Percentiles rank a stretch among this genome's conserved stretches.
Conservation (phyloP, 805 yeast genomes). For the Nakazawaea ishiwadae region DNA sequence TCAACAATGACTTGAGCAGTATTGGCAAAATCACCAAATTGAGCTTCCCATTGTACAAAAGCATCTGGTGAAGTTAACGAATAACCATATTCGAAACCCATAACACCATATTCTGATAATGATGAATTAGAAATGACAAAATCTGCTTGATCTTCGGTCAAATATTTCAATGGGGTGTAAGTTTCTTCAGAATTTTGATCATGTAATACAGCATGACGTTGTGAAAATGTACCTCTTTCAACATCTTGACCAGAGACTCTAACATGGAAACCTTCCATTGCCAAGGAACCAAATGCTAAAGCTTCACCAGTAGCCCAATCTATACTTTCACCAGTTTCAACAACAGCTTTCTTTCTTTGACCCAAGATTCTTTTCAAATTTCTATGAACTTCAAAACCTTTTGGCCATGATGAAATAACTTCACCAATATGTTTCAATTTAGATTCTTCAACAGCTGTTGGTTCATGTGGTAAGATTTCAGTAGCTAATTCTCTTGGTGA, state of each 20-base stretch:
- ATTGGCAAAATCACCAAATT: slow-evolving; percentile 99
- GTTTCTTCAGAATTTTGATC: slow-evolving; percentile 86
- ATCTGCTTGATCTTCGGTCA: slow-evolving; percentile 77
- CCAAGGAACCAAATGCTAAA: slow-evolving; percentile 90
- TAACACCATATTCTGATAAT: slow-evolving; percentile 96
- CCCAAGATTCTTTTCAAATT: slow-evolving; percentile 92
- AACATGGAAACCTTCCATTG: slow-evolving; percentile 90
- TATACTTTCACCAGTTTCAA: slow-evolving; percentile 84
- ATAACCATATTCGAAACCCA: slow-evolving; percentile 99
- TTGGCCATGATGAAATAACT: slow-evolving; percentile 79
- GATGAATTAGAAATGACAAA: slow-evolving; percentile 92
- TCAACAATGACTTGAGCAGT: slow-evolving; percentile 97
- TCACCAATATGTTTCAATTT: slow-evolving; percentile 75
- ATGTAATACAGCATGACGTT: slow-evolving; percentile 97
- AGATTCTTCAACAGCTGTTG: slow-evolving; percentile 80
- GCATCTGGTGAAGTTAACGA: slow-evolving; percentile 97
- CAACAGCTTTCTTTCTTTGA: slow-evolving; percentile 76
- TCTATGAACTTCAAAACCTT: slow-evolving; percentile 84
- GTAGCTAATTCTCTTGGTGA: slow-evolving; percentile 95
- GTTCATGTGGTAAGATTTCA: slow-evolving; percentile 92
- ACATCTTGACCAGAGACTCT: slow-evolving; percentile 99
- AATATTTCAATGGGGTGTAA: slow-evolving; percentile 79
- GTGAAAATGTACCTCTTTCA: slow-evolving; percentile 99
- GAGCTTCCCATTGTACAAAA: slow-evolving; percentile 98
- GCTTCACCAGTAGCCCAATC: slow-evolving; percentile 99